Conservation (phyloP, 2,329 filamentous ascomycete species). For the Sporothrix pallida region DNA sequence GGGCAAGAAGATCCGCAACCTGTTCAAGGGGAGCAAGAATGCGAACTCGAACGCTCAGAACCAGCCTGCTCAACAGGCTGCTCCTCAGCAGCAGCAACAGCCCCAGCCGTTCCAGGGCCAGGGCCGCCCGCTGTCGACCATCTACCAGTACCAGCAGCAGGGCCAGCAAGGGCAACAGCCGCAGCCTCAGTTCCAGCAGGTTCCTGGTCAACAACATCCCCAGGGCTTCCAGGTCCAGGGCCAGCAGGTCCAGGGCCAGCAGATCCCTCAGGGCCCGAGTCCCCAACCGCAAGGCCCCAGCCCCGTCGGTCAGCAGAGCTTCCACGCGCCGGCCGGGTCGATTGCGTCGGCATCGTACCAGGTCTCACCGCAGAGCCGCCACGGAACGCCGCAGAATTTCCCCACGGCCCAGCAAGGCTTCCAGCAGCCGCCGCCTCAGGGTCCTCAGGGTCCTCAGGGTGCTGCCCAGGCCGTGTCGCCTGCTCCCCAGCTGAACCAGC, state of each 20-base stretch:
- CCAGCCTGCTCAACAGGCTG: neutral
- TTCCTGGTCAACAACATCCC: neutral
- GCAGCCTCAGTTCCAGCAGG: neutral
- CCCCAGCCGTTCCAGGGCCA: constrained; percentile 11
- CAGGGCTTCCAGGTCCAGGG: neutral
- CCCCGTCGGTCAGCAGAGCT: neutral
- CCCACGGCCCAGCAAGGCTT: constrained; percentile 15
- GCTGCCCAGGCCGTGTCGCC: too few species aligned
- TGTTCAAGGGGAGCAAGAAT: constrained; percentile 32
- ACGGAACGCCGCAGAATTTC: constrained; percentile 31
- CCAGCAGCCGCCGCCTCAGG: constrained; percentile 15
- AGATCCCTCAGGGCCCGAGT: too few species aligned
- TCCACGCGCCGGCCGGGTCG: constrained; percentile 3
- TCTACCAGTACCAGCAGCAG: constrained; percentile 27
- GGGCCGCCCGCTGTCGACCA: constrained; percentile 8
- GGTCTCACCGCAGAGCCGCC: constrained; percentile 32
- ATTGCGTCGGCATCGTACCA: constrained; percentile 11
- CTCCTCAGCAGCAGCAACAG: constrained; percentile 22
- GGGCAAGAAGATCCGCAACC: constrained; percentile 33
- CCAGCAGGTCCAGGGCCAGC: constrained; percentile 11
- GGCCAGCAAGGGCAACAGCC: neutral
- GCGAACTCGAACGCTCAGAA: constrained; percentile 13
- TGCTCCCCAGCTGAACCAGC: neutral
- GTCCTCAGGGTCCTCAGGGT: too few species aligned
- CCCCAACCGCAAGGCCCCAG: neutral